A percentile compares a stretch with the other conserved stretches of the same genome.
These are phyloP conservation scores for Eucalyptus sp. DNA, from an alignment of 345 rosid species.

Conservation along the genomic window DNA sequence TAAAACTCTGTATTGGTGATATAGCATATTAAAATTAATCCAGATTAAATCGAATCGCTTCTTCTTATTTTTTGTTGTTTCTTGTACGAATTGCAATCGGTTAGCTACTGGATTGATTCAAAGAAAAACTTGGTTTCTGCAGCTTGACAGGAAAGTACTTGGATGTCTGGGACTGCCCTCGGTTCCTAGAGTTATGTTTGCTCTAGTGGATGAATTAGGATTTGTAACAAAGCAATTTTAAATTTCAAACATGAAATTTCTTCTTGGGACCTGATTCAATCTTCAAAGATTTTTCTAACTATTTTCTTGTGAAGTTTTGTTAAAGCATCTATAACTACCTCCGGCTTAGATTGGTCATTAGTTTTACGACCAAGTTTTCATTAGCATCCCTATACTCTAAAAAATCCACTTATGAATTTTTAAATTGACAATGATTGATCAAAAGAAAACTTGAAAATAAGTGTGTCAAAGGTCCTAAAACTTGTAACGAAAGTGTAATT, in stretches of 20 bases:
- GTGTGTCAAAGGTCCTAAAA: fast-evolving
- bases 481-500: fast-evolving
- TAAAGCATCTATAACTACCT: not conserved
- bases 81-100: not conserved
- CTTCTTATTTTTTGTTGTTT: not conserved
- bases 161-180: not conserved
- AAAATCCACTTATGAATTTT: not conserved
- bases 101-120: not conserved
- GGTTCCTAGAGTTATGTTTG: not conserved
- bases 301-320: not conserved
- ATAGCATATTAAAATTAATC: not conserved
- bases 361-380: not conserved
- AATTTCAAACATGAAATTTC: not conserved
- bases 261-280: not conserved
- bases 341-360: not conserved
- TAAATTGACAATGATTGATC: not conserved
- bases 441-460: not conserved
- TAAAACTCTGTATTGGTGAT: not conserved
- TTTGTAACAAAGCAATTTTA: fast-evolving
- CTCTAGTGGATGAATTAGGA: not conserved
- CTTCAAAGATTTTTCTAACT: not conserved
- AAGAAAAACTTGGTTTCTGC: not conserved
- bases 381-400: not conserved
- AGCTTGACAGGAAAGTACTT: not conserved
- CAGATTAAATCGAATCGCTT: not conserved